Conservation (phyloP, 257 asterid species). For the Parsonsia alboflavescens region DNA sequence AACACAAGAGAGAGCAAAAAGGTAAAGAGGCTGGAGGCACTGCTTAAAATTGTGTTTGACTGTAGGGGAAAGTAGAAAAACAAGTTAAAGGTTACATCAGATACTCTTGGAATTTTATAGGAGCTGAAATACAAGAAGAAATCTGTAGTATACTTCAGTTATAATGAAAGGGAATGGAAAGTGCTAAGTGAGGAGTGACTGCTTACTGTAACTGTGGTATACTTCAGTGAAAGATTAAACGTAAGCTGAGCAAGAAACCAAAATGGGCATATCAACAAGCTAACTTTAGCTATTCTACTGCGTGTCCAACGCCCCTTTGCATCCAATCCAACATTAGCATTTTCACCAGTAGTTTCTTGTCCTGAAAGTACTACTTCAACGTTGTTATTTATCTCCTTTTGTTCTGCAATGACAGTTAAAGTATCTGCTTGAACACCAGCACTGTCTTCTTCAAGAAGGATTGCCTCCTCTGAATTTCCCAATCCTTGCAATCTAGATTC, state of each 20-base stretch:
- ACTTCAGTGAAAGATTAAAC: constrained; percentile 88
- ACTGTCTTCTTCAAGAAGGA: constrained; percentile 52
- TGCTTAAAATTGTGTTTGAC: constrained; percentile 95
- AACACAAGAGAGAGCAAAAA: constrained; percentile 81
- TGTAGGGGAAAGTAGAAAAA: constrained; percentile 30
- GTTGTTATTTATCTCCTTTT: constrained; percentile 13
- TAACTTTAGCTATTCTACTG: constrained; percentile 71
- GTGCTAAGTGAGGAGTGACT: constrained; percentile 8
- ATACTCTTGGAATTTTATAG: neutral
- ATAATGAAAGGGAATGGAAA: constrained; percentile 2
- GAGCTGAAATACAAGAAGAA: neutral
- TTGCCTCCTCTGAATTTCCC: constrained; percentile 44
- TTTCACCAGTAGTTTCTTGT: constrained; percentile 13
- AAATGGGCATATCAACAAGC: constrained; percentile 82
- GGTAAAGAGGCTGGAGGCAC: constrained; percentile 88
- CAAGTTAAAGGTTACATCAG: constrained; percentile 11
- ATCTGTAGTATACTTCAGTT: too few species aligned
- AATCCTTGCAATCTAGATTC: constrained; percentile 29
- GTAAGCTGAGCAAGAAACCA: constrained; percentile 95
- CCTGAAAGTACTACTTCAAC: constrained; percentile 17
- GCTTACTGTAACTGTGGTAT: constrained; percentile 89
- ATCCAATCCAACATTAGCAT: constrained; percentile 45
- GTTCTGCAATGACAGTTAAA: constrained; percentile 16
- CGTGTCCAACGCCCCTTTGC: constrained; percentile 92
- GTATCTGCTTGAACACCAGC: constrained; percentile 19